Base-by-base conservation (phyloP, 805 yeast genomes). In the Yarrowia alimentaria region DNA sequence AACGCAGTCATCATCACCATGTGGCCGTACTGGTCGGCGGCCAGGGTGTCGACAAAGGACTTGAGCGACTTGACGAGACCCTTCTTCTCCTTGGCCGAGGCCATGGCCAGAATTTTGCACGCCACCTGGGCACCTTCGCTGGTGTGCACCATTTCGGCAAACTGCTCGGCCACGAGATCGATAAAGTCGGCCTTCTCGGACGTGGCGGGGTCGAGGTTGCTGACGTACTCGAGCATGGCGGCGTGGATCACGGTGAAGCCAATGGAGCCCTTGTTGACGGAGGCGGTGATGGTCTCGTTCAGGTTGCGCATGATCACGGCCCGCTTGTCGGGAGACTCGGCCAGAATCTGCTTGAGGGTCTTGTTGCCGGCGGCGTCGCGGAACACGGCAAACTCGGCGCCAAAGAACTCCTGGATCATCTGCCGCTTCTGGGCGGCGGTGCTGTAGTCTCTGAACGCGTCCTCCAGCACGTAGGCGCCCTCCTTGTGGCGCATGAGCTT, bases 381-480 rank as follows among this genome's bases (percentile, higher is more conserved):
- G 72, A 91, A 91, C 10, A 87, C 81, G 16, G 96, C 96, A 65
- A 84, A 91, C 69, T 88, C 95, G 10, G 96, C 78, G 51, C 98
- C 99, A 88, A 95, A 91, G 65, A 91, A 91, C 70, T 91, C 99
- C 68, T 93, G 80, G 58, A 91, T 80, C 85, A 91, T 90, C 68
- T 87, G 96, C 52, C 79, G 78, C 67, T 79, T 85, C 69, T 91
- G 98, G 56, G 82, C 86, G 22, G 83, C 77, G 18, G 88, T 79
- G 9, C 96, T 80, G 67, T 90, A 91, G 53, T 89, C 77, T 18
- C 87, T 86, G 64, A 74, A 91, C 61, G 87, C 74, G 73, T 91
- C 99, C 69, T 91, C 98, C 57, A 90, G 89, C 30, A 91, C 98
- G 62, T 91, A 89, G 11, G 98, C 98, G 69, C 97, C 99, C 74